These are phyloP conservation scores for Mychonastes homosphaera DNA, from an alignment of 139 green algal genomes.

Conservation along the genomic window DNA sequence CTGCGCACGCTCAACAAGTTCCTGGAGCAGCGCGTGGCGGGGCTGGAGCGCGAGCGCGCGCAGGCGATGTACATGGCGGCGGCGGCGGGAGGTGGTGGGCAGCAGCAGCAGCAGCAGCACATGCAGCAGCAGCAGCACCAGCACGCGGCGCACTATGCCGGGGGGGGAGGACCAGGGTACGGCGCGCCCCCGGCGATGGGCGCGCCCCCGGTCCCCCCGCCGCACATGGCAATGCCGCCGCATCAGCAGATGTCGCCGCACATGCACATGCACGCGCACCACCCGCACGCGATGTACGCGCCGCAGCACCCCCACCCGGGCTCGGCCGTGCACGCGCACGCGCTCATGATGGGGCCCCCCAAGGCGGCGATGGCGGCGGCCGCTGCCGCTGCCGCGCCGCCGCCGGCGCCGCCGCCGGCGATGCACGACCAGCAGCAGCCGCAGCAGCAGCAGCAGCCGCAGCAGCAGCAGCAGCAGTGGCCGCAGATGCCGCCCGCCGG, in stretches of 20 bases:
- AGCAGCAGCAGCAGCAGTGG: background rate
- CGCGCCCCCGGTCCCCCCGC: too few species aligned
- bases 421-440: background rate
- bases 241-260: too few species aligned
- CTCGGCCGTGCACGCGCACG: conserved; percentile 26
- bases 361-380: conserved; percentile 28
- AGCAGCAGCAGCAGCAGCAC: conserved; percentile 2
- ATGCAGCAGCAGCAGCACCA: conserved; percentile 12
- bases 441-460: background rate
- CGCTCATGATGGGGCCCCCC: conserved; percentile 19
- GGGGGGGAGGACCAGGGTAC: too few species aligned
- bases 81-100: conserved; percentile 4
- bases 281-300: too few species aligned
- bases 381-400: conserved; percentile 7
- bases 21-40: conserved; percentile 47
- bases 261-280: too few species aligned
- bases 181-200: too few species aligned
- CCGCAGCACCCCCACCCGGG: too few species aligned
- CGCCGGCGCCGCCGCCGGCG: background rate
- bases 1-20: conserved; percentile 67
- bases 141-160: background rate
- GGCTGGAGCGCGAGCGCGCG: conserved; percentile 39
- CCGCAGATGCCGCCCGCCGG: conserved; percentile 1
- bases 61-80: conserved; percentile 33
- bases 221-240: too few species aligned